These are phyloP conservation scores for Staphylotrichum tortipilum DNA, from an alignment of 495 filamentous ascomycete species.

Conservation along the genomic window DNA sequence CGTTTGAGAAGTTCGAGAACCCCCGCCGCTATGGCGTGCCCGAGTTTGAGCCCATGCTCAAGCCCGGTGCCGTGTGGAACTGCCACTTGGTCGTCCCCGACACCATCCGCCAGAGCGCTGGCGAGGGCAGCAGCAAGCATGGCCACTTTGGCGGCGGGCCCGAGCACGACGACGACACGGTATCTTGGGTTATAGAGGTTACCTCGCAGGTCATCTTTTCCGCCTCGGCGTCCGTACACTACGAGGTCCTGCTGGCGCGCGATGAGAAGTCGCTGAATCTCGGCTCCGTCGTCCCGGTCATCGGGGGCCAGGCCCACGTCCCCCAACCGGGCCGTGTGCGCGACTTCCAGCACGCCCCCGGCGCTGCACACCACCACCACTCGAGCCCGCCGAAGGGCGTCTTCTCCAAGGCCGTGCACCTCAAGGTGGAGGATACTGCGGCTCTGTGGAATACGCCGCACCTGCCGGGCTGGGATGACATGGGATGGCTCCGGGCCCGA, in stretches of 20 bases:
- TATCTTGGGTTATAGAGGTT: constrained; percentile 88
- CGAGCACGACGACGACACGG: constrained; percentile 38
- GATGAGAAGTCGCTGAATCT: constrained; percentile 73
- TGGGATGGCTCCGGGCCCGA: constrained; percentile 21
- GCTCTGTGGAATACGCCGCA: constrained; percentile 83
- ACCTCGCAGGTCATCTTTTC: constrained; percentile 90
- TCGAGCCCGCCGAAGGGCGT: constrained; percentile 58
- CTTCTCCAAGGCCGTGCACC: constrained; percentile 63
- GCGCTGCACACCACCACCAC: constrained; percentile 35
- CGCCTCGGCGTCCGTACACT: constrained; percentile 75
- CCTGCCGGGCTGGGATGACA: constrained; percentile 57
- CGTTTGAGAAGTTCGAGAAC: constrained; percentile 60
- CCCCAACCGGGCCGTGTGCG: constrained; percentile 57
- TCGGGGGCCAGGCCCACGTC: constrained; percentile 34
- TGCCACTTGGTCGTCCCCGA: constrained; percentile 69
- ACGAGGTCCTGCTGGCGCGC: constrained; percentile 75
- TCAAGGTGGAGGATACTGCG: constrained; percentile 78
- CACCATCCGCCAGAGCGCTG: constrained; percentile 44
- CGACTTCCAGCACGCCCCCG: constrained; percentile 54
- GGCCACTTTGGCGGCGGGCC: constrained; percentile 30
- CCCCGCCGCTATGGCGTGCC: constrained; percentile 57
- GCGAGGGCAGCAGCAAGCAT: constrained; percentile 23
- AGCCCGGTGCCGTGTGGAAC: constrained; percentile 80
- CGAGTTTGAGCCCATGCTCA: constrained; percentile 91
- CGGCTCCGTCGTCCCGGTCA: constrained; percentile 45